Percentiles rank a stretch among this genome's conserved stretches.
phyloP scores from a whole-genome alignment of 2,329 filamentous ascomycete genomes.

The Scedosporium dehoogii region DNA sequence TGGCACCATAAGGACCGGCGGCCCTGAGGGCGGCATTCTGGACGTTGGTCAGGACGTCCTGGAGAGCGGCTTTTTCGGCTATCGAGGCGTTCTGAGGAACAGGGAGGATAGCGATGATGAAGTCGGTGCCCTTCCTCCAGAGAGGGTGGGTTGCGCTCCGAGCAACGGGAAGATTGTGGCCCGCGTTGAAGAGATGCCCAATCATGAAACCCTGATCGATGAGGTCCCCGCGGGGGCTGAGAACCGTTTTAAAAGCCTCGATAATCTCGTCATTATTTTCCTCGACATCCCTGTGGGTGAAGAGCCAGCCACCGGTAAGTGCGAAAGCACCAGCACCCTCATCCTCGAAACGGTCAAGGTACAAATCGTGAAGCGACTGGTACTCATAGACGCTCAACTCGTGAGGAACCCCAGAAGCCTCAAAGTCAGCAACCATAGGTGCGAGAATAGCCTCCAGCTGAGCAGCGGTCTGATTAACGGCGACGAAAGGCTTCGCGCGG shows the following conservation, averaged over 20 bases:
- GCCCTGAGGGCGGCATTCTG: conserved; percentile 25
- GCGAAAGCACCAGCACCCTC: conserved; percentile 22
- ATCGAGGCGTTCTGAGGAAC: conserved; percentile 27
- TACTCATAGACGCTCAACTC: conserved; percentile 19
- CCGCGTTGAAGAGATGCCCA: conserved; percentile 27
- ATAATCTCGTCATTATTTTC: conserved; percentile 24
- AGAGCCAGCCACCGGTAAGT: conserved; percentile 27
- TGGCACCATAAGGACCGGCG: conserved; percentile 25
- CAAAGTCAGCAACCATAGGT: conserved; percentile 24
- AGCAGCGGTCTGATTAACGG: conserved; percentile 22
- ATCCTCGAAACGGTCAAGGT: conserved; percentile 25
- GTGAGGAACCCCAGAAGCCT: conserved; percentile 17
- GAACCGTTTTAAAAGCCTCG: conserved; percentile 22
- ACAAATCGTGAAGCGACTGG: conserved; percentile 24
- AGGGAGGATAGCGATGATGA: conserved; percentile 22
- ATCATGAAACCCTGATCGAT: conserved; percentile 20
- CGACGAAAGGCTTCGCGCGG: conserved; percentile 27
- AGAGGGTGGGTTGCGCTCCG: conserved; percentile 29
- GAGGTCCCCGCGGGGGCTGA: conserved; percentile 18
- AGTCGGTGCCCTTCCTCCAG: conserved; percentile 23
- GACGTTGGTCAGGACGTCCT: conserved; percentile 27
- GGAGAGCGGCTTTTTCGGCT: conserved; percentile 29
- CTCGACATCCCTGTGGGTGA: conserved; percentile 24
- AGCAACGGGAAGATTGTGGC: conserved; percentile 22
- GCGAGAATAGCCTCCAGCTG: conserved; percentile 23